These are phyloP conservation scores for Nissolia schottii DNA, from an alignment of 306 rosid genomes.

Conservation along the genomic window DNA sequence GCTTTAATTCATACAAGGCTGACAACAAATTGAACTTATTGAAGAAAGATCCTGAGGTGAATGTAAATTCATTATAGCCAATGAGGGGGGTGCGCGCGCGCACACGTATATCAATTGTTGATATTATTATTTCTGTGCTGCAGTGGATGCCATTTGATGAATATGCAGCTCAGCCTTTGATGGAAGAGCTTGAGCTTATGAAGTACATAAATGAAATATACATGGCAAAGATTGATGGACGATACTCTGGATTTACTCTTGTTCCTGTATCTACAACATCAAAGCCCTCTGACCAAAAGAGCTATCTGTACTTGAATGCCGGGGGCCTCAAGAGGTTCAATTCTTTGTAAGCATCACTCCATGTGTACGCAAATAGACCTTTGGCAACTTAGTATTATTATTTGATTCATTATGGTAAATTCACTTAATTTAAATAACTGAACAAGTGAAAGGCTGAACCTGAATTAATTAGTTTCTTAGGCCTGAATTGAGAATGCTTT, in stretches of 20 bases:
- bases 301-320: slow-evolving; percentile 47
- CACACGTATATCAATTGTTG: background rate
- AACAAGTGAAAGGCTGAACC: background rate
- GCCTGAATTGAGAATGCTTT: background rate
- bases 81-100: no score
- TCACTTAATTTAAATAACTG: background rate
- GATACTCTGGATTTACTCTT: slow-evolving; percentile 59
- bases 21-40: background rate
- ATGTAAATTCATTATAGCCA: background rate
- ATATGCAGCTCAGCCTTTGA: slow-evolving; percentile 52
- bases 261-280: slow-evolving; percentile 35
- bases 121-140: slow-evolving; percentile 25
- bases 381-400: slow-evolving; percentile 1
- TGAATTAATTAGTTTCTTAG: background rate
- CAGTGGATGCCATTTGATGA: slow-evolving; percentile 91
- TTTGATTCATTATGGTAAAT: slow-evolving; percentile 8
- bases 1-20: background rate
- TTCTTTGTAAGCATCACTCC: slow-evolving; percentile 17
- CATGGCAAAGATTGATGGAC: slow-evolving; percentile 47
- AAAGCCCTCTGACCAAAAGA: slow-evolving; percentile 16
- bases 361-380: background rate
- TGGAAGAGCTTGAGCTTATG: slow-evolving; percentile 42
- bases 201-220: slow-evolving; percentile 40
- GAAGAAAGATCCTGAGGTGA: background rate
- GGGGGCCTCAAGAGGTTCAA: slow-evolving; percentile 34